A percentile compares a stretch with the other conserved stretches of the same genome.
phyloP scores from a whole-genome alignment of 1,284 basidiomycete species.

The Phaffia rhodozyma region DNA sequence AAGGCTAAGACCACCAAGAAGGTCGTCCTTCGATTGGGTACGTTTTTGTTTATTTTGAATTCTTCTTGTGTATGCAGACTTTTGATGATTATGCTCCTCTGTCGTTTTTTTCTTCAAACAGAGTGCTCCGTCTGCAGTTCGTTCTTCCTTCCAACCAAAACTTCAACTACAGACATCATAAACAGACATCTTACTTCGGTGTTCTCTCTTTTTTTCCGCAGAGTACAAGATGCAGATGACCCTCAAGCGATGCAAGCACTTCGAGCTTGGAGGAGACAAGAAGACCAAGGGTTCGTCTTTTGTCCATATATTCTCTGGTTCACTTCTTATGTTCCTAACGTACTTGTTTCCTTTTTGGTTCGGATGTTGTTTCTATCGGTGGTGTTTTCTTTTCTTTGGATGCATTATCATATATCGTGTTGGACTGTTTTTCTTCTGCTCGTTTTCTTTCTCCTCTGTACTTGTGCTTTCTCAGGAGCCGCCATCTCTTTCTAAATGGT shows the following conservation, averaged over 20 bases:
- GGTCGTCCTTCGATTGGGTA: constrained; percentile 17
- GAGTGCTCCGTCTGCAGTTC: constrained; percentile 16
- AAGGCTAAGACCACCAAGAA: constrained; percentile 33
- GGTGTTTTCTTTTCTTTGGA: background rate
- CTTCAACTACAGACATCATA: background rate
- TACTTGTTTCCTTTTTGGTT: background rate
- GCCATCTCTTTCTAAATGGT: too few species aligned
- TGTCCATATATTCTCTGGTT: background rate
- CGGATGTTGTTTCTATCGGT: background rate
- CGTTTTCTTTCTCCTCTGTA: too few species aligned
- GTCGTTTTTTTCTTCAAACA: background rate
- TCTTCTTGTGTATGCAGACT: background rate
- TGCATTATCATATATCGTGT: too few species aligned
- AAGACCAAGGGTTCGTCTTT: constrained; percentile 83
- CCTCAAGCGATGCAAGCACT: constrained; percentile 99
- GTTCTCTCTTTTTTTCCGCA: constrained; percentile 67
- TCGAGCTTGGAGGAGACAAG: constrained; percentile 99
- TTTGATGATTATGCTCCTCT: background rate
- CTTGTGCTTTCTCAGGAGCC: too few species aligned
- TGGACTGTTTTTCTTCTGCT: too few species aligned
- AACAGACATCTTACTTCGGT: background rate
- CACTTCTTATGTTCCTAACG: background rate
- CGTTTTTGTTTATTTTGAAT: background rate
- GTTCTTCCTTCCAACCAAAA: background rate
- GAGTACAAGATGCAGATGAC: constrained; percentile 95